phyloP scores from a whole-genome alignment of 495 filamentous ascomycete species.

The Neurospora africana region DNA sequence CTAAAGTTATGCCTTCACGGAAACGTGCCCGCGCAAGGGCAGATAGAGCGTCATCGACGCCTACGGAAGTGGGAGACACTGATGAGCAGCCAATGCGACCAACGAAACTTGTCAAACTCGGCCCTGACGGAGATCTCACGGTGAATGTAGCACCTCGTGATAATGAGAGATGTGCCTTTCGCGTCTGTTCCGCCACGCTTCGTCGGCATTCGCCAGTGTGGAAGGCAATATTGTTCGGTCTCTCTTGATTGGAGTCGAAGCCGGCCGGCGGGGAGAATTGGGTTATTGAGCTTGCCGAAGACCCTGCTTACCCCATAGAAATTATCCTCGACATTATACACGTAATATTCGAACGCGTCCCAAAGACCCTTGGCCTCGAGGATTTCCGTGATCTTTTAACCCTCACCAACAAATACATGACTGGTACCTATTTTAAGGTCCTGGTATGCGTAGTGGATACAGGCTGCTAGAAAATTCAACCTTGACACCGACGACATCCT shows the following conservation, averaged over 20 bases:
- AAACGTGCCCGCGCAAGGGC: background rate
- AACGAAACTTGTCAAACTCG: background rate
- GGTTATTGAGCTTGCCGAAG: slow-evolving; percentile 20
- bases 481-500: background rate
- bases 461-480: background rate
- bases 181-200: slow-evolving; percentile 15
- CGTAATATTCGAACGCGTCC: slow-evolving; percentile 10
- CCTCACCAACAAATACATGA: slow-evolving; percentile 20
- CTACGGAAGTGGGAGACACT: background rate
- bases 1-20: background rate
- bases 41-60: background rate
- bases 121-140: slow-evolving; percentile 1
- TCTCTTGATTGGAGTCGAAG: slow-evolving; percentile 15
- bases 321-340: slow-evolving; percentile 18
- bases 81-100: background rate
- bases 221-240: slow-evolving; percentile 18
- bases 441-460: slow-evolving; percentile 14
- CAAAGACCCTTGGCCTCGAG: slow-evolving; percentile 1
- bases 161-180: background rate
- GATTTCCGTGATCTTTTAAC: slow-evolving; percentile 15
- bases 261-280: slow-evolving; percentile 4
- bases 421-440: slow-evolving; percentile 13
- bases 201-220: slow-evolving; percentile 17
- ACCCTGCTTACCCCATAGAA: background rate
- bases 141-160: background rate